These are phyloP conservation scores for Heritiera fomes DNA, from an alignment of 345 rosid genomes.

Conservation along the genomic window DNA sequence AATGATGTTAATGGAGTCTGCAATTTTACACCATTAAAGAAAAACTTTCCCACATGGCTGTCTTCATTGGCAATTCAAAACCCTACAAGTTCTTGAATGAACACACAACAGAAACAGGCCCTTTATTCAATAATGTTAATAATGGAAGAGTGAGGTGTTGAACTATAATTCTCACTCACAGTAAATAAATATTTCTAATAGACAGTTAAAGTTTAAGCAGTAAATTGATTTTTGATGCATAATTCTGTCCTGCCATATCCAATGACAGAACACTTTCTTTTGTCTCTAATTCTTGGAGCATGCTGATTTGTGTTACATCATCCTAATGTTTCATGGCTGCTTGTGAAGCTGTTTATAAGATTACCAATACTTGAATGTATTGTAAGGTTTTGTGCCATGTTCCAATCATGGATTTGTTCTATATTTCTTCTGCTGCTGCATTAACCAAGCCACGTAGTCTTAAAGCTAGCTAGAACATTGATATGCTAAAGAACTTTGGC, in stretches of 20 bases:
- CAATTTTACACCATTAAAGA: not conserved
- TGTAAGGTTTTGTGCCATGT: not conserved
- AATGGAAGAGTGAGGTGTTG: not conserved
- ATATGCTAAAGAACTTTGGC: conserved; percentile 13
- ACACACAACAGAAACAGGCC: not conserved
- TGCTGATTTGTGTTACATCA: not conserved
- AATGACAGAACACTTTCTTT: not conserved
- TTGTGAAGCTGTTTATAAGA: not conserved
- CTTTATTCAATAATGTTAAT: not conserved
- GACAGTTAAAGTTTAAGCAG: not conserved
- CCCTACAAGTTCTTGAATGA: conserved; percentile 8
- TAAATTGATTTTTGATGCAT: not conserved
- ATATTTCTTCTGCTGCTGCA: not conserved
- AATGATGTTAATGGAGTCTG: not conserved
- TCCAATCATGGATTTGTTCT: not conserved
- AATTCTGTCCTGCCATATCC: not conserved
- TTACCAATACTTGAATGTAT: not conserved
- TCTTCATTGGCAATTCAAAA: not conserved
- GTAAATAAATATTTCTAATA: not conserved
- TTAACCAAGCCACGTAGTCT: not conserved
- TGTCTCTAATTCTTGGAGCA: not conserved
- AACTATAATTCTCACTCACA: not conserved
- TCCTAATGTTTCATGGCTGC: not conserved
- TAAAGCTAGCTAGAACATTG: conserved; percentile 1
- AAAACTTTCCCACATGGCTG: not conserved